Conservation (phyloP, 2,329 filamentous ascomycete genomes). For the Colletotrichum lupini region DNA sequence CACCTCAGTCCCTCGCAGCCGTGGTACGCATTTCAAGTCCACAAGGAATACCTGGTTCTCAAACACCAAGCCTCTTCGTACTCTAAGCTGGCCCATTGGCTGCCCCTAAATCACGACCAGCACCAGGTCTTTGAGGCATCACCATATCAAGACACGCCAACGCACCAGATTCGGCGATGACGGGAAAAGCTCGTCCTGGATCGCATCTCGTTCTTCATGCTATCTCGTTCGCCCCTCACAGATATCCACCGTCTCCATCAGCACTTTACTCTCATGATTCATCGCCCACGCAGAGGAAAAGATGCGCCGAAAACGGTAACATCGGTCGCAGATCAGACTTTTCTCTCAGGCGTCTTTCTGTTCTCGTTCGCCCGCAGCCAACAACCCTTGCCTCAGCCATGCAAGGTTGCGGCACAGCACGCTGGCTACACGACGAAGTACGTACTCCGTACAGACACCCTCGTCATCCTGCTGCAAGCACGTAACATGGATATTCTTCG, state of each 20-base stretch:
- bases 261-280: neutral
- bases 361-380: neutral
- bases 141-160: neutral
- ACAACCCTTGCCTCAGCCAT: neutral
- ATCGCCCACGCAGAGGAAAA: neutral
- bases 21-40: neutral
- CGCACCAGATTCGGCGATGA: neutral
- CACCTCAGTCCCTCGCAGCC: neutral
- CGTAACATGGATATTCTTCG: neutral
- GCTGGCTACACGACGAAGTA: neutral
- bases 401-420: slow-evolving; percentile 5
- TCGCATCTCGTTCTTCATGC: neutral
- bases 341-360: neutral
- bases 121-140: neutral
- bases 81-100: neutral
- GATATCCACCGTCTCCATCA: neutral
- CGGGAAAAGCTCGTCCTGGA: neutral
- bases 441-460: neutral
- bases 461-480: neutral
- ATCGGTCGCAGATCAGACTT: slow-evolving; percentile 1
- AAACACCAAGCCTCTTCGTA: neutral
- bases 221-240: neutral
- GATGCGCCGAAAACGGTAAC: neutral
- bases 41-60: neutral
- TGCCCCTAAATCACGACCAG: neutral